Conservation (phyloP, 2,329 filamentous ascomycete genomes). For the Exophiala mesophila region DNA sequence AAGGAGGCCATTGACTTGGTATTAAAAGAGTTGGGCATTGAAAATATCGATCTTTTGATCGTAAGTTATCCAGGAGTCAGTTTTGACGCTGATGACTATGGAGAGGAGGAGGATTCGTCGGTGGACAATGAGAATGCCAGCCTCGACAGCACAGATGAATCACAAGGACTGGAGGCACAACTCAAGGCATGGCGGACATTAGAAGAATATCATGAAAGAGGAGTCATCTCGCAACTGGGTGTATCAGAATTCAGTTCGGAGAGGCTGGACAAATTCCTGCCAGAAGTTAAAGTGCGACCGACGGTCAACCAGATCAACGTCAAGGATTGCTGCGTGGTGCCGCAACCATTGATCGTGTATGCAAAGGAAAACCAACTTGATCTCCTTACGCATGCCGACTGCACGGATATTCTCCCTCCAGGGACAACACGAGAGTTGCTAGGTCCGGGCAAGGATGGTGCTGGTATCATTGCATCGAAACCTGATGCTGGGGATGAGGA, state of each 20-base stretch:
- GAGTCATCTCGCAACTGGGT: conserved; percentile 70
- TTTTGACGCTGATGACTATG: conserved; percentile 89
- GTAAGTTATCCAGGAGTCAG: conserved; percentile 89
- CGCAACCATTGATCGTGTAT: conserved; percentile 75
- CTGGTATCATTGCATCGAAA: conserved; percentile 66
- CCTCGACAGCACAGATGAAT: conserved; percentile 32
- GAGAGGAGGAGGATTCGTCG: conserved; percentile 48
- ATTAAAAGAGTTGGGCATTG: conserved; percentile 69
- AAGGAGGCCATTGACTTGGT: conserved; percentile 76
- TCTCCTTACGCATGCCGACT: conserved; percentile 88
- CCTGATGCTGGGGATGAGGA: conserved; percentile 41
- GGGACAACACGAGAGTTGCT: conserved; percentile 82
- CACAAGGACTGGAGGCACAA: conserved; percentile 55
- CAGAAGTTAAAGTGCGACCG: conserved; percentile 65
- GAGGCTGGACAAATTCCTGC: conserved; percentile 72
- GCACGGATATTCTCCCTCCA: conserved; percentile 79
- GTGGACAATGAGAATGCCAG: conserved; percentile 54
- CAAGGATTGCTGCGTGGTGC: conserved; percentile 91
- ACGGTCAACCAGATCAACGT: conserved; percentile 94
- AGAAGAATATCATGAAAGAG: conserved; percentile 66
- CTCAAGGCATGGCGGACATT: conserved; percentile 65
- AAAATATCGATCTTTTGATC: conserved; percentile 79
- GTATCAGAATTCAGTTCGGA: conserved; percentile 88
- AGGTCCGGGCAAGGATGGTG: conserved; percentile 65
- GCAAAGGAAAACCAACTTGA: conserved; percentile 82